Evolutionary conservation across 306 rosid species (phyloP).

Genomic region (Vigna mungo): DNA sequence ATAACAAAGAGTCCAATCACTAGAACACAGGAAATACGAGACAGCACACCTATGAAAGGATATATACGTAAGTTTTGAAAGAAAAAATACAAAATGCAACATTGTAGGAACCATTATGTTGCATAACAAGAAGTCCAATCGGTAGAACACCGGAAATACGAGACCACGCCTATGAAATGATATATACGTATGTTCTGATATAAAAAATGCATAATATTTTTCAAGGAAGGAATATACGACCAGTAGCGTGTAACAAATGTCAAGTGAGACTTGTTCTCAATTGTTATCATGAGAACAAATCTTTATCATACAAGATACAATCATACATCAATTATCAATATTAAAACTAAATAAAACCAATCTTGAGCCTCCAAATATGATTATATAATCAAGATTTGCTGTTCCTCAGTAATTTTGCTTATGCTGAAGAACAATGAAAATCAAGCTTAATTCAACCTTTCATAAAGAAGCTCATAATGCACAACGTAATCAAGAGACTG

Average conservation of each 20-base stretch:
- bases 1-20: slow-evolving; percentile 71
- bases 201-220: slow-evolving; percentile 38
- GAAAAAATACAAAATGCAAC: slow-evolving; percentile 53
- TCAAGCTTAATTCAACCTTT: slow-evolving; percentile 30
- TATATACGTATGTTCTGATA: slow-evolving; percentile 27
- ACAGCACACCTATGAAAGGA: slow-evolving; percentile 59
- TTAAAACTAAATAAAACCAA: not conserved
- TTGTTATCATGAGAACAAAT: not conserved
- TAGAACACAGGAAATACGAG: slow-evolving; percentile 67
- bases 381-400: not conserved
- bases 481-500: slow-evolving; percentile 34
- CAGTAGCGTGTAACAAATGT: not conserved
- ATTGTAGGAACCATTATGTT: slow-evolving; percentile 82
- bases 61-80: slow-evolving; percentile 24
- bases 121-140: slow-evolving; percentile 72
- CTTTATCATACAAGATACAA: not conserved
- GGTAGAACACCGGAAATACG: slow-evolving; percentile 68
- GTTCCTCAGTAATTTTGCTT: slow-evolving; percentile 5
- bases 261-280: not conserved
- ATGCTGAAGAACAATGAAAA: slow-evolving; percentile 25
- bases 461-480: slow-evolving; percentile 18
- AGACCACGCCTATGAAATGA: slow-evolving; percentile 60
- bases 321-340: not conserved
- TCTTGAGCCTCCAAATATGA: not conserved
- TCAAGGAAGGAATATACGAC: slow-evolving; percentile 17